Percentiles rank a stretch among this genome's conserved stretches.
Conservation (phyloP, 192 early-diverging fungal genomes). For the Coemansia sp. region DNA sequence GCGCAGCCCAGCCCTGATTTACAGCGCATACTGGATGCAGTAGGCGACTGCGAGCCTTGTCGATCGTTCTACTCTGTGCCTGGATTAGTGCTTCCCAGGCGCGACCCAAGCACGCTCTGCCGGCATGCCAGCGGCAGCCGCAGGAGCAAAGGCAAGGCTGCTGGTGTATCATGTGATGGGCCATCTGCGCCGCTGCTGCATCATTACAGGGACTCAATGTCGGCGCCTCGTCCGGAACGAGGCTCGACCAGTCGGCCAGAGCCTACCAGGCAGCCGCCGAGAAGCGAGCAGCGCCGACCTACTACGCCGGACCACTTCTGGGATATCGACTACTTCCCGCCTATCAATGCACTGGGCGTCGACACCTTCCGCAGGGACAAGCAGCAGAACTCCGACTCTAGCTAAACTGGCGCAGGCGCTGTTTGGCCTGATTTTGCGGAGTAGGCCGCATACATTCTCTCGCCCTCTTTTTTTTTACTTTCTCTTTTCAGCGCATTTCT, state of each 20-base stretch:
- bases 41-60: constrained; percentile 43
- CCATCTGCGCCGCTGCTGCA: background rate
- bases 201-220: background rate
- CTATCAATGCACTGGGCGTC: constrained; percentile 38
- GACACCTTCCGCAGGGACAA: constrained; percentile 28
- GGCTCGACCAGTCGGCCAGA: background rate
- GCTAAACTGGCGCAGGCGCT: background rate
- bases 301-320: constrained; percentile 51
- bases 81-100: constrained; percentile 46
- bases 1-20: constrained; percentile 13
- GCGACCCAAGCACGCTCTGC: constrained; percentile 35
- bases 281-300: constrained; percentile 36
- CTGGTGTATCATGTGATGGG: background rate
- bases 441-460: background rate
- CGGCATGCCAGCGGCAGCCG: constrained; percentile 21
- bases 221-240: constrained; percentile 7
- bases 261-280: constrained; percentile 6
- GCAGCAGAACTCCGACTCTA: background rate
- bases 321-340: constrained; percentile 52
- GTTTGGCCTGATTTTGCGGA: background rate
- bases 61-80: constrained; percentile 42
- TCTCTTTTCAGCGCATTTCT: constrained; percentile 3
- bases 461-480: constrained; percentile 5
- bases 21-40: constrained; percentile 33
- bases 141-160: constrained; percentile 19